Percentiles rank a stretch among this genome's conserved stretches.
Conservation (phyloP, 768 basidiomycete genomes). For the Cubamyces lactineus region DNA sequence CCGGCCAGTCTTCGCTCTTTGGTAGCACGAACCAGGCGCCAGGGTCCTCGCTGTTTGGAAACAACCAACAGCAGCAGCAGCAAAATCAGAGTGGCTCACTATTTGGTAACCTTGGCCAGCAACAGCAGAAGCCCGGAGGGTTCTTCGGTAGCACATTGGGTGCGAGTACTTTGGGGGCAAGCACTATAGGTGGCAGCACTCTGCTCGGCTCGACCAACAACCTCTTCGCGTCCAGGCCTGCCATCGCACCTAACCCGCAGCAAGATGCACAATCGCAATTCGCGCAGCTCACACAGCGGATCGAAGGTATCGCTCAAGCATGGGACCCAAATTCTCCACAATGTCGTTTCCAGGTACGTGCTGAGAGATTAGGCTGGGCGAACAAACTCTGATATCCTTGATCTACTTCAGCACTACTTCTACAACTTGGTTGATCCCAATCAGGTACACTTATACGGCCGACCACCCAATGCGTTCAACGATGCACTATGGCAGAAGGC, state of each 20-base stretch:
- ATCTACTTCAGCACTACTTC: conserved; percentile 64
- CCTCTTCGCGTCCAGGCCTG: conserved; percentile 44
- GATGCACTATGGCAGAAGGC: conserved; percentile 81
- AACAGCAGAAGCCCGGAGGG: conserved; percentile 22
- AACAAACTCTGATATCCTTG: conserved; percentile 6
- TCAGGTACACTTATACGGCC: conserved; percentile 65
- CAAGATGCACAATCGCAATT: conserved; percentile 67
- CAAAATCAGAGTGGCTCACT: conserved; percentile 21
- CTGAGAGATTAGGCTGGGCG: neutral
- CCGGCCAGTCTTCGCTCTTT: conserved; percentile 15
- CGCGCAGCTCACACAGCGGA: conserved; percentile 53
- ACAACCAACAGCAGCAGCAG: conserved; percentile 23
- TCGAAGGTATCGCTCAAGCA: conserved; percentile 65
- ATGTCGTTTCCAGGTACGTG: conserved; percentile 78
- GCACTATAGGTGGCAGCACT: conserved; percentile 21
- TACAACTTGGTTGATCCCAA: conserved; percentile 82
- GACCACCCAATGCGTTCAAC: conserved; percentile 72
- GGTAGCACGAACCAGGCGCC: conserved; percentile 11
- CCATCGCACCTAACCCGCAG: conserved; percentile 47
- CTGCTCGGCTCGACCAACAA: conserved; percentile 31
- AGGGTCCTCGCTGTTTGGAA: conserved; percentile 18
- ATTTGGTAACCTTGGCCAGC: conserved; percentile 21
- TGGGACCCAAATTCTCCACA: conserved; percentile 72
- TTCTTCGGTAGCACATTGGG: conserved; percentile 24
- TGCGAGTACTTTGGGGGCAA: conserved; percentile 17